These are phyloP conservation scores for Babesia ovata DNA, from an alignment of 169 alveolate genomes.

Conservation along the genomic window DNA sequence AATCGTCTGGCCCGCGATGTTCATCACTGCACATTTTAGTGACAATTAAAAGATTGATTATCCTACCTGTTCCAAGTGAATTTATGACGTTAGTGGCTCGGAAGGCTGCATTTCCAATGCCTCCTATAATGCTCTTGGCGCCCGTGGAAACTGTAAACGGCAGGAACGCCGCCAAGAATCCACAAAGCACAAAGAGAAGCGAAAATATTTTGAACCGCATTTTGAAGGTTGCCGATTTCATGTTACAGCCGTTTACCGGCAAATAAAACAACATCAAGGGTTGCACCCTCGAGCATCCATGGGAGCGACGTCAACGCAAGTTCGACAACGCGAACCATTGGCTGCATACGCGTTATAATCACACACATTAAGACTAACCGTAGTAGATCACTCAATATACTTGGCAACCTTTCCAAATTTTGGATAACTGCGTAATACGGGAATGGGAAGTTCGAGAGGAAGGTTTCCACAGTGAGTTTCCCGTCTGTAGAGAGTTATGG, in stretches of 20 bases:
- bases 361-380: slow-evolving; percentile 75
- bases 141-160: background rate
- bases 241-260: background rate
- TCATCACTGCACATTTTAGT: background rate
- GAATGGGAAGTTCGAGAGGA: slow-evolving; percentile 94
- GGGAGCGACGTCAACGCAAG: background rate
- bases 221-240: background rate
- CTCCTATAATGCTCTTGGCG: slow-evolving; percentile 8
- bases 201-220: slow-evolving; percentile 4
- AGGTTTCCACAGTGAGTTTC: slow-evolving; percentile 85
- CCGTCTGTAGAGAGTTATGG: slow-evolving; percentile 85
- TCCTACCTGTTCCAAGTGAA: slow-evolving; percentile 5
- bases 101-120: background rate
- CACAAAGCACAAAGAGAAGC: background rate
- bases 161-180: slow-evolving; percentile 15
- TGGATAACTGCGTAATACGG: slow-evolving; percentile 93
- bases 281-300: slow-evolving; percentile 34
- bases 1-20: background rate
- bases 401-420: slow-evolving; percentile 82
- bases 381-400: slow-evolving; percentile 81
- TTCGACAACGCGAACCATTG: slow-evolving; percentile 66
- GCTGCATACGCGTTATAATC: background rate
- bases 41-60: no score
- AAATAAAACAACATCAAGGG: background rate
- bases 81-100: background rate